Conservation (phyloP, 2,329 filamentous ascomycete species). For the Xylaria sp. region DNA sequence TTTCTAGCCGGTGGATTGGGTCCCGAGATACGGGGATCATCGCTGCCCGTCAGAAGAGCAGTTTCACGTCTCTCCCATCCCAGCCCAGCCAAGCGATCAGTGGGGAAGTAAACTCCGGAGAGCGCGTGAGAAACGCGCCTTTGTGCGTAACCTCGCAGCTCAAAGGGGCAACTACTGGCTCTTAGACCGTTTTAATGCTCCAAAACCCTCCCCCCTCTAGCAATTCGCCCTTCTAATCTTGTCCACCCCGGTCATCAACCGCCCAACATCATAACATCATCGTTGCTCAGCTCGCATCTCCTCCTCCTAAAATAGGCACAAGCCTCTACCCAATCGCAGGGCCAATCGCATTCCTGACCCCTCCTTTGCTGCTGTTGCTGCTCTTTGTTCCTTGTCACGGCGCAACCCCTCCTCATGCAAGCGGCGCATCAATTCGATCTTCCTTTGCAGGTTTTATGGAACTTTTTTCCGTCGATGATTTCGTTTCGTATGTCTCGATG, state of each 20-base stretch:
- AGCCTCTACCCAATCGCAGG: slow-evolving; percentile 23
- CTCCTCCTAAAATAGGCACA: slow-evolving; percentile 40
- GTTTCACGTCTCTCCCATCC: slow-evolving; percentile 34
- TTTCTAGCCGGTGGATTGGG: slow-evolving; percentile 22
- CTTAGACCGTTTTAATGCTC: slow-evolving; percentile 11
- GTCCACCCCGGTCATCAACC: slow-evolving; percentile 19
- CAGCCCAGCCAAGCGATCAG: slow-evolving; percentile 25
- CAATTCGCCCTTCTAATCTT: background rate
- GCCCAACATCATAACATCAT: slow-evolving; percentile 31
- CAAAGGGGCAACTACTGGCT: slow-evolving; percentile 29
- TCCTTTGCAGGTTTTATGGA: slow-evolving; percentile 20
- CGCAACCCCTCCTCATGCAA: slow-evolving; percentile 26
- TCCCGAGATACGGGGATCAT: slow-evolving; percentile 33
- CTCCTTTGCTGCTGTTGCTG: slow-evolving; percentile 1
- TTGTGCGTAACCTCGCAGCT: slow-evolving; percentile 9
- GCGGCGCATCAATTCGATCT: slow-evolving; percentile 10
- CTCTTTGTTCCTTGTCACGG: slow-evolving; percentile 11
- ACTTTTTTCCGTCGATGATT: background rate
- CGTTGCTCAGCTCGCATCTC: slow-evolving; percentile 32
- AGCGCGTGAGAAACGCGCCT: slow-evolving; percentile 25
- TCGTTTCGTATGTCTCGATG: slow-evolving; percentile 28
- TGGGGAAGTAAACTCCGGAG: slow-evolving; percentile 15
- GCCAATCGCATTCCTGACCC: slow-evolving; percentile 25
- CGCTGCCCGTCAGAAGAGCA: slow-evolving; percentile 36
- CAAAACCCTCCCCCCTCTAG: slow-evolving; percentile 17